A percentile compares a stretch with the other conserved stretches of the same genome.
These are phyloP conservation scores for Trichoderma gracile DNA, from an alignment of 2,329 filamentous ascomycete genomes.

Conservation along the genomic window DNA sequence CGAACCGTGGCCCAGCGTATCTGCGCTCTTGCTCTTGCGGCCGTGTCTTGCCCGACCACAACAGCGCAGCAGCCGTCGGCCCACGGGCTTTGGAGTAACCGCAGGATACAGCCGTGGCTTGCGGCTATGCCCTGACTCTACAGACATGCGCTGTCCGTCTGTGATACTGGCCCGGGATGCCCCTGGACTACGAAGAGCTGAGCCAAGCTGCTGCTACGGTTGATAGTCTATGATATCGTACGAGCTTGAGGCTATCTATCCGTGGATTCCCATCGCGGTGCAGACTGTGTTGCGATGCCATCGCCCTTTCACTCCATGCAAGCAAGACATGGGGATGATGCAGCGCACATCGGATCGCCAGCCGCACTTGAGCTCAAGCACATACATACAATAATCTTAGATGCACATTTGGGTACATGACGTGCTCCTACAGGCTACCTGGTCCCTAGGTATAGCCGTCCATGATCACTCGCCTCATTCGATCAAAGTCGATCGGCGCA, in stretches of 20 bases:
- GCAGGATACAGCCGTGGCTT: constrained; percentile 15
- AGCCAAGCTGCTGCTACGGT: background rate
- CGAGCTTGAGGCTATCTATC: background rate
- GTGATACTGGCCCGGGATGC: background rate
- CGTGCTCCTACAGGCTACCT: too few species aligned
- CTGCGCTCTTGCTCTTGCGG: background rate
- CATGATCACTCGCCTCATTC: background rate
- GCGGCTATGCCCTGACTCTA: constrained; percentile 1
- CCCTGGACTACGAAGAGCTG: background rate
- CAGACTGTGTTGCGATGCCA: background rate
- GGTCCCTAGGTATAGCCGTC: background rate
- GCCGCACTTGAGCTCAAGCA: constrained; percentile 12
- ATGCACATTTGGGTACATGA: too few species aligned
- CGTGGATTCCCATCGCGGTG: background rate
- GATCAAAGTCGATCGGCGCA: constrained; percentile 15
- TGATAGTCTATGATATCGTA: background rate
- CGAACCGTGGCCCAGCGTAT: constrained; percentile 2
- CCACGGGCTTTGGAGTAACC: constrained; percentile 7
- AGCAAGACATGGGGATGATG: constrained; percentile 13
- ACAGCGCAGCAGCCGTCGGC: background rate
- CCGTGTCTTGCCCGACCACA: constrained; percentile 15
- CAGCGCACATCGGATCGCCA: constrained; percentile 24
- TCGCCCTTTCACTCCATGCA: constrained; percentile 4
- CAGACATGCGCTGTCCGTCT: background rate
- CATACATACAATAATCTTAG: background rate